A percentile compares a stretch with the other conserved stretches of the same genome.
phyloP scores from a whole-genome alignment of 208 protist species.

The Trypanosoma theileri region DNA sequence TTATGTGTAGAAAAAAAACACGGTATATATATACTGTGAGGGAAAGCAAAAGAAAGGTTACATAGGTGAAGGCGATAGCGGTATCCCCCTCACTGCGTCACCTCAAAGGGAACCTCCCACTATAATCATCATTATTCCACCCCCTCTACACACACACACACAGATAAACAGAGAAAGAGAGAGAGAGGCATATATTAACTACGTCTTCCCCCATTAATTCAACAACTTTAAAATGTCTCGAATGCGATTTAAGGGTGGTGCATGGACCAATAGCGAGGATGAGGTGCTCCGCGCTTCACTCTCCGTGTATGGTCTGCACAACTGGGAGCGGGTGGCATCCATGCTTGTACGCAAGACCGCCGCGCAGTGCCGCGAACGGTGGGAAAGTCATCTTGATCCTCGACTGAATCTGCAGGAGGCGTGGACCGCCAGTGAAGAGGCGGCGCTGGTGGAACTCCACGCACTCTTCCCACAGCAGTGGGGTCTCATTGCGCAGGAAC shows the following conservation, averaged over 20 bases:
- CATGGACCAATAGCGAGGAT: conserved; percentile 99
- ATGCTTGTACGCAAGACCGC: conserved; percentile 98
- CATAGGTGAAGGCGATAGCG: too few species aligned
- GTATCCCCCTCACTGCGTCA: too few species aligned
- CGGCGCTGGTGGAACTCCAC: conserved; percentile 98
- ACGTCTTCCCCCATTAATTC: too few species aligned
- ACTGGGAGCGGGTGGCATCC: conserved; percentile 99
- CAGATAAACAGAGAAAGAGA: too few species aligned
- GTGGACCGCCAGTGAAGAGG: conserved; percentile 99
- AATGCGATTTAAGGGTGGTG: conserved; percentile 95
- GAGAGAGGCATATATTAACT: too few species aligned
- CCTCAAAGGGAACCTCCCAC: too few species aligned
- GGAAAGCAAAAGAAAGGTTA: too few species aligned
- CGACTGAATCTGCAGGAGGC: conserved; percentile 98
- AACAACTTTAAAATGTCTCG: conserved; percentile 63
- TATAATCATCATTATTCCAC: too few species aligned
- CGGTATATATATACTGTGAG: too few species aligned
- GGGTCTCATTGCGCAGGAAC: conserved; percentile 96
- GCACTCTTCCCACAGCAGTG: conserved; percentile 99
- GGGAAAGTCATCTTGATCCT: conserved; percentile 99
- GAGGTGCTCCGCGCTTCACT: conserved; percentile 99
- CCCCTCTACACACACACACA: too few species aligned
- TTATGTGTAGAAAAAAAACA: too few species aligned
- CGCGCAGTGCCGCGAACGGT: conserved; percentile 99
- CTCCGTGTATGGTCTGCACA: conserved; percentile 99